A percentile compares a stretch with the other conserved stretches of the same genome.
These are phyloP conservation scores for Baorangia bicolor DNA, from an alignment of 768 basidiomycete genomes.

Conservation along the genomic window DNA sequence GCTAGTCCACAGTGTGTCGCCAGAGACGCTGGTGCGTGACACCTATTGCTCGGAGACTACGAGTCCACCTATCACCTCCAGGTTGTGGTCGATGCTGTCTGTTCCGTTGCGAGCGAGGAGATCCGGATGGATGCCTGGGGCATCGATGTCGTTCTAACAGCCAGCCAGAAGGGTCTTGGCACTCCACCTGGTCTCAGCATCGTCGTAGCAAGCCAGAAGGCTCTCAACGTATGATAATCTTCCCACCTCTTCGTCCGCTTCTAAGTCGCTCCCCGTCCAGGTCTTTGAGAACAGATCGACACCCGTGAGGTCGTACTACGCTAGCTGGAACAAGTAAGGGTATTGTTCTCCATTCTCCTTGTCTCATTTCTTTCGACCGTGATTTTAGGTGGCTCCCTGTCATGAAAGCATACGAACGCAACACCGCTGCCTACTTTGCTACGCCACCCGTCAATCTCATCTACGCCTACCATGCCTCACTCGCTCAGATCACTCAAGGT, in stretches of 20 bases:
- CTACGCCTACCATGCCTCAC: conserved; percentile 84
- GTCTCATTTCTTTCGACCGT: conserved; percentile 1
- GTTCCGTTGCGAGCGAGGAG: conserved; percentile 94
- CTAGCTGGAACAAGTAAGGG: conserved; percentile 78
- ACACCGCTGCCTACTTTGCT: conserved; percentile 85
- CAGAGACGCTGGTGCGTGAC: conserved; percentile 70
- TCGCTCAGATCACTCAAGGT: conserved; percentile 64
- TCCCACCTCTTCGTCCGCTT: not conserved
- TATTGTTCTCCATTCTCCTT: not conserved
- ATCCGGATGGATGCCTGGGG: conserved; percentile 93
- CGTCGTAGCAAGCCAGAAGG: conserved; percentile 74
- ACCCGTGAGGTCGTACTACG: conserved; percentile 79
- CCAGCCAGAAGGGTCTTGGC: conserved; percentile 90
- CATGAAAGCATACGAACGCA: conserved; percentile 90
- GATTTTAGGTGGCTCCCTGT: conserved; percentile 77
- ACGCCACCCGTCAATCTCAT: conserved; percentile 95
- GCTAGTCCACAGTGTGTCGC: conserved; percentile 72
- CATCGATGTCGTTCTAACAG: conserved; percentile 84
- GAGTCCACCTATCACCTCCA: conserved; percentile 24
- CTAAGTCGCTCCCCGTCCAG: not conserved
- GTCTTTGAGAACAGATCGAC: conserved; percentile 29
- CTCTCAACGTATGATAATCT: conserved; percentile 52
- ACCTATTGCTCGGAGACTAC: not conserved
- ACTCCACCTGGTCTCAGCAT: conserved; percentile 92
- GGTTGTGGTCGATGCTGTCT: conserved; percentile 91